These are phyloP conservation scores for Pichia nanzhaoensis DNA, from an alignment of 805 yeast genomes.

Conservation along the genomic window DNA sequence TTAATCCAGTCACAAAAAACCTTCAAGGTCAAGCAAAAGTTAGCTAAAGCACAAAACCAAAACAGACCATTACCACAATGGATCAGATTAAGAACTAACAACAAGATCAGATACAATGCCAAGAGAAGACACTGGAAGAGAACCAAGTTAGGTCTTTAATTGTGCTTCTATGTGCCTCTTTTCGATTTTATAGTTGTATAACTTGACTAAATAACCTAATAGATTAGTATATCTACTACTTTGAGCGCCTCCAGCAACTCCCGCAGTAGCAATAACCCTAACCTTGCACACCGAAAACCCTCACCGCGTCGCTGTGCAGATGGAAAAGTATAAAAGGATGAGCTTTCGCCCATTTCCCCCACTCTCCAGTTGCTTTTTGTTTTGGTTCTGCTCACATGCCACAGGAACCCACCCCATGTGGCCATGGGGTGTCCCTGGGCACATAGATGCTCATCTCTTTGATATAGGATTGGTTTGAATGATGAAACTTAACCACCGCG, in stretches of 20 bases:
- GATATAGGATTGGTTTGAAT: slow-evolving; percentile 12
- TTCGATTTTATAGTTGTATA: background rate
- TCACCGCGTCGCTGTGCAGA: too few relatives aligned
- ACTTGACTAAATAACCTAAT: too few relatives aligned
- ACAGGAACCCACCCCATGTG: background rate
- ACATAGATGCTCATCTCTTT: background rate
- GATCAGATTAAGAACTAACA: slow-evolving; percentile 97
- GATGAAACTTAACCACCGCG: slow-evolving; percentile 29
- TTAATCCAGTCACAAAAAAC: slow-evolving; percentile 75
- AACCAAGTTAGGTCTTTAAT: slow-evolving; percentile 95
- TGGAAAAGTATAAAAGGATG: too few relatives aligned
- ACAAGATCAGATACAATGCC: slow-evolving; percentile 97
- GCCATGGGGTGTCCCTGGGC: background rate
- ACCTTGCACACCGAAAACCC: too few relatives aligned
- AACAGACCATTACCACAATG: slow-evolving; percentile 99
- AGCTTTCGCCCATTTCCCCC: too few relatives aligned
- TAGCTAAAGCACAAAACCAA: slow-evolving; percentile 98
- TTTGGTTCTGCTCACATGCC: background rate
- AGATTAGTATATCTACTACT: too few relatives aligned
- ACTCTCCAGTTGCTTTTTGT: too few relatives aligned
- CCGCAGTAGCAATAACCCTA: too few relatives aligned
- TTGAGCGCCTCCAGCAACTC: too few relatives aligned
- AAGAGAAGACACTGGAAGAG: slow-evolving; percentile 99
- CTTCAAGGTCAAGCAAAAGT: slow-evolving; percentile 95
- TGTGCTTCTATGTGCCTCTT: slow-evolving; percentile 10